Evolutionary conservation across 2,329 filamentous ascomycete genomes (phyloP), one percentile per base, ranked within the genome.

Genomic region (Pezicula rhizophila): DNA sequence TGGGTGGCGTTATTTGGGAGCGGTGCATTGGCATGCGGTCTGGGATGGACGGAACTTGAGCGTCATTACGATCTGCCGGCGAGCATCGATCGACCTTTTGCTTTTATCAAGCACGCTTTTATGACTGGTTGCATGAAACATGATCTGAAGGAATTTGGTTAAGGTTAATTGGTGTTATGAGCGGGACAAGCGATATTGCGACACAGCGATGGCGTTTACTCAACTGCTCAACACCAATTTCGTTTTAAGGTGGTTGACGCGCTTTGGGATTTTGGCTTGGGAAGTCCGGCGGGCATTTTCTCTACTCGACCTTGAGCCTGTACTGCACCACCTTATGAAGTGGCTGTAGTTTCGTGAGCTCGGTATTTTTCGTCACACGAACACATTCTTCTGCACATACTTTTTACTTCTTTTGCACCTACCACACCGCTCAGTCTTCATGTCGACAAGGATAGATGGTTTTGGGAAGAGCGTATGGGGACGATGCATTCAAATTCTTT

Each of bases 21-120:
- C 26, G 46, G 39, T 35, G 20, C 44, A 42, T 26, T 47, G 48
- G 52, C 57, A 50, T 52, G 52, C 55, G 50, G 57, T 56, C 55
- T 44, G 52, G 33, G 51, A 56, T 34, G 47, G 49, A 48, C 54
- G 51, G 52, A 44, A 20, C 33, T 46, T 49, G 48, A 57, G 54
- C 58, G 57, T 60, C 8, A 31, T 31, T 44, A 57, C 54, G 54
- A 61, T 60, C 59, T 63, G 60, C 60, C 57, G 60, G 60, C 60
- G 61, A 56, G 60, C 59, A 63, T 63, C 38, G 59, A 63, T 64
- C 58, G 54, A 58, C 37, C 15, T 51, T 59, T 38, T 52, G 48
- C 34, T 56, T 59, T 57, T 48, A 41, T 12, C 28, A 46, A 60
- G 49, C 56, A 58, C 58, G 54, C 53, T 47, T 41, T 31, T 40